Evolutionary conservation across 805 yeast species (phyloP), one percentile per base, ranked within the genome.

Genomic region (Nakazawaea peltata): DNA sequence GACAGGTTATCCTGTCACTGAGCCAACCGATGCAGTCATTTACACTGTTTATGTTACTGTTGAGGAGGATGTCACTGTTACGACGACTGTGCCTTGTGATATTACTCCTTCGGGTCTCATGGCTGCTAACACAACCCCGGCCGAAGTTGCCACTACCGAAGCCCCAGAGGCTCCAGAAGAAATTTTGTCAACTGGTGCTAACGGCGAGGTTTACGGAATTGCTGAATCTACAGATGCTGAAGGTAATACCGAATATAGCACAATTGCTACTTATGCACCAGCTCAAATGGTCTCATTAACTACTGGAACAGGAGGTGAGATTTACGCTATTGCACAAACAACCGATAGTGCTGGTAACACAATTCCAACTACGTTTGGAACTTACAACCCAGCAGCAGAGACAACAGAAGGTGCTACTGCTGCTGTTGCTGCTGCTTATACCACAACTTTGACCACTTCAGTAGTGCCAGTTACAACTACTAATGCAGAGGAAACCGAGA

Each of bases 1-100:
- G 32, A 43, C 48, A 21, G 42, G 51, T 18, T 29, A 46, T 13
- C 44, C 48, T 21, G 27, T 28, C 8, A 36, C 39, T 15, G 39
- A 36, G 18, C 31, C 34, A 4, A 24, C n/a, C 10, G 32, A 31
- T 4, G 34, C 18, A 5, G 11, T 21, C 8, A 22, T 36, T 7
- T 30, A 36, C 31, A 36, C 37, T 13, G 30, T 19, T 3, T 12
- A 18, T 30, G 39, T 24, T 15, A 30, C 31, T 5, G 30, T 34
- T 11, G 8, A 12, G 8, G 24, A 34, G 25, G 17, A 26, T 26
- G 14, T 13, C 10, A 34, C 38, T 15, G 29, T 34, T 16, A 24
- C 34, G 15, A 6, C 26, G 13, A 34, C 38, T 6, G 33, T 34
- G 5, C 24, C 23, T 4, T 36, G 39, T 31, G 34, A 19, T 11